Base-by-base conservation (phyloP, 345 rosid genomes). In the Citrus cavaleriei region DNA sequence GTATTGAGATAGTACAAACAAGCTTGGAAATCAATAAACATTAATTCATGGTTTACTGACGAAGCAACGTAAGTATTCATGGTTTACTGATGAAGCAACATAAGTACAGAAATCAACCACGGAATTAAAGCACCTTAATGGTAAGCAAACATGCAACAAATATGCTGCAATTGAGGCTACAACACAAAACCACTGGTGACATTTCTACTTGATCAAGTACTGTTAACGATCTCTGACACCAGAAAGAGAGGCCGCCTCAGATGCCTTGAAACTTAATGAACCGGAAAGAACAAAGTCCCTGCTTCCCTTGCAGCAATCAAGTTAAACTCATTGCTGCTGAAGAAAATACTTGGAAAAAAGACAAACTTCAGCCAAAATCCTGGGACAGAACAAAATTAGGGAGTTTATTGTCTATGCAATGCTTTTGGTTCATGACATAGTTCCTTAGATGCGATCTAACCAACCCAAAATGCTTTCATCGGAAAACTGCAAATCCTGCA, bases 381-480 rank as follows among this genome's bases (percentile, higher is more conserved):
- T 32, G 25, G 62, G 67, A 8, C n/a, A 19, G 75, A 65, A 22
- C 78, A 72, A 68, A 80, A 82, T n/a, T 54, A 4, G 70, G 82
- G 70, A 73, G 64, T 28, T 28, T 67, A 19, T 40, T 34, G 49
- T 46, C 27, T n/a, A 60, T 27, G 4, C 2, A 57, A 59, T n/a
- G 77, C 32, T 74, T 79, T 35, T 63, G 46, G 63, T 58, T 27
- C 68, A 8, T 63, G n/a, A 12, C 18, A 32, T 28, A 42, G 4
- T 40, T 77, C 81, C 73, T 91, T 89, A 92, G 37, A 86, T 16
- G 64, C 88, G 86, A 80, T 90, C 97, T 42, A 88, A 27, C 98
- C 98, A 94, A 24, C 82, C 88, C 38, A 87, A 57, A 70, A 90
- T 64, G 74, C 98, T 86, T 75, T 94, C 99, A 63, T 94, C 95